Base-by-base conservation (phyloP, 768 basidiomycete species). In the Pleurotus giganteus region DNA sequence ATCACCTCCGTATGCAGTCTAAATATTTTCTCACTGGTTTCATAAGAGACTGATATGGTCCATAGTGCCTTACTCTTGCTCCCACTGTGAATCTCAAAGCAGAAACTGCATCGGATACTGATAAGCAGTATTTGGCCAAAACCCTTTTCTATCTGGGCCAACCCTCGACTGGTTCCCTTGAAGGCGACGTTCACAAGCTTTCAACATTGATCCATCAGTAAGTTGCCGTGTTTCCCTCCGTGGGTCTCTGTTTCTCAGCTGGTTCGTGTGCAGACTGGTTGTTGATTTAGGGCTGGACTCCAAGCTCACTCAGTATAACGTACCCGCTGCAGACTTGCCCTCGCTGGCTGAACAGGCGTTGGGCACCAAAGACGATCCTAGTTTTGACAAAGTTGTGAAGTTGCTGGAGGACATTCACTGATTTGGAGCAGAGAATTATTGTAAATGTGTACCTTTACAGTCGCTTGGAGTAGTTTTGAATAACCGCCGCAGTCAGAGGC, bases 31-130 rank as follows among this genome's bases (percentile, higher is more conserved):
- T 37, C 43, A 19, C 21, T 11, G 34, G 17, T 12, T 41, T n/a
- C 4, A 17, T 50, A 21, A 21, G 2, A 44, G 8, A 53, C n/a
- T 28, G 11, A 32, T 42, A 17, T 53, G 28, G 46, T 51, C 11
- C 32, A 37, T 41, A 90, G 88, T 90, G 89, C 65, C 72, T 89
- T 51, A 90, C 88, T 4, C 77, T 91, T 21, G 79, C 83, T 3
- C 78, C 86, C 0, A 83, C 83, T 27, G 80, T 90, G 15, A 71
- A 65, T 1, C 67, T 89, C 21, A 79, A 86, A 66, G 78, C 85
- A 1, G 76, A 82, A 56, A 65, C 77, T 21, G 84, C 79, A 4
- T 79, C 81, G 2, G 65, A 78, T n/a, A 79, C 83, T 52, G 78
- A 89, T 63, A 89, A 88, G 65, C 75, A 81, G 56, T 74, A 70